phyloP scores from a whole-genome alignment of 257 asterid species.

The Eustoma russellianum region DNA sequence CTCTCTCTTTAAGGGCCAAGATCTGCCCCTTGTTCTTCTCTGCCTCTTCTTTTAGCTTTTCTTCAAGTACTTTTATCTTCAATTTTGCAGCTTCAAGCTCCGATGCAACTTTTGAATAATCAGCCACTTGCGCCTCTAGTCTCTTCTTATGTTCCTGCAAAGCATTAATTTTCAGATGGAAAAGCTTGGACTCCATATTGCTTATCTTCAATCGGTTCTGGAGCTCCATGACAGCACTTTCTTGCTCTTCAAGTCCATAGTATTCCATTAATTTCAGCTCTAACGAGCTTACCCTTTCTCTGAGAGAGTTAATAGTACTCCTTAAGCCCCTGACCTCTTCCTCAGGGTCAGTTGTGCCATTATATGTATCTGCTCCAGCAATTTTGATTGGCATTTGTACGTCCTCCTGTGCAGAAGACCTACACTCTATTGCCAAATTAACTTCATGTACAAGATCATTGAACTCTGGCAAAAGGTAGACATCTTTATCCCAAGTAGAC shows the following conservation, averaged over 20 bases:
- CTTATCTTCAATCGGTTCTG: slow-evolving; percentile 57
- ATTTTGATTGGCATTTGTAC: slow-evolving; percentile 11
- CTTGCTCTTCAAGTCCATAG: slow-evolving; percentile 87
- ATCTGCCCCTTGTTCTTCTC: slow-evolving; percentile 62
- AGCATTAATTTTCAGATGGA: slow-evolving; percentile 58
- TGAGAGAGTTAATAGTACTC: slow-evolving; percentile 39
- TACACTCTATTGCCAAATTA: slow-evolving; percentile 18
- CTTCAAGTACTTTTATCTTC: slow-evolving; percentile 52
- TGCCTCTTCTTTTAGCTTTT: slow-evolving; percentile 55
- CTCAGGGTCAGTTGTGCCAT: slow-evolving; percentile 19
- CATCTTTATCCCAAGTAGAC: slow-evolving; percentile 29
- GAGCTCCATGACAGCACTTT: slow-evolving; percentile 65
- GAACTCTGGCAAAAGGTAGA: slow-evolving; percentile 42
- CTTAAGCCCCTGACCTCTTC: slow-evolving; percentile 49
- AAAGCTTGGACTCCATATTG: slow-evolving; percentile 59
- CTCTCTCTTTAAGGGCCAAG: slow-evolving; percentile 58
- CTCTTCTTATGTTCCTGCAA: slow-evolving; percentile 54
- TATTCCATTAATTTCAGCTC: slow-evolving; percentile 73
- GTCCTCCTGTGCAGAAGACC: slow-evolving; percentile 14
- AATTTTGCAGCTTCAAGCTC: slow-evolving; percentile 76
- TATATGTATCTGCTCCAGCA: slow-evolving; percentile 17
- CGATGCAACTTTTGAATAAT: slow-evolving; percentile 43
- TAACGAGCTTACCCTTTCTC: slow-evolving; percentile 60
- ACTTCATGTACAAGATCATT: slow-evolving; percentile 36
- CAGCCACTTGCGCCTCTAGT: slow-evolving; percentile 54